Percentiles rank a stretch among this genome's conserved stretches.
phyloP scores from a whole-genome alignment of 2,329 filamentous ascomycete genomes.

The Aspergillus sp. region DNA sequence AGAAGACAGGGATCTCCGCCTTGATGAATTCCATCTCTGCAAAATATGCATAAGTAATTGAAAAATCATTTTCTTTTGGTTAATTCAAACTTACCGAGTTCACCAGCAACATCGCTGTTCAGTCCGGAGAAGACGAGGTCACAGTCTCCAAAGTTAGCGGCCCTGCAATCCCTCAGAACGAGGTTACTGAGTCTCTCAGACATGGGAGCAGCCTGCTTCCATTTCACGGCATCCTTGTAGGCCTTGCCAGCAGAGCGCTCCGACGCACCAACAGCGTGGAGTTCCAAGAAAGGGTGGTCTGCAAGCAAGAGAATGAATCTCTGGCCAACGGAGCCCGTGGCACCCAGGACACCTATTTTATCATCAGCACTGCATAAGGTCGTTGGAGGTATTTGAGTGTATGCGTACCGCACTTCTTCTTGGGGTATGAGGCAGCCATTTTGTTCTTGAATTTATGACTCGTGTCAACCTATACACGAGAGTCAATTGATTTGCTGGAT shows the following conservation, averaged over 20 bases:
- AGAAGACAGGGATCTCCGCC: conserved; percentile 86
- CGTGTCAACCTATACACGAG: neutral
- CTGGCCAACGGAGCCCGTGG: conserved; percentile 91
- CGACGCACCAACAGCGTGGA: conserved; percentile 87
- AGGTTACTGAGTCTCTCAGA: conserved; percentile 69
- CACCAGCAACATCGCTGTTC: conserved; percentile 86
- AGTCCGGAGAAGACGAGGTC: conserved; percentile 91
- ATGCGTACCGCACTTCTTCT: conserved; percentile 37
- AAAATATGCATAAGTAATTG: conserved; percentile 3
- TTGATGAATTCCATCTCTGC: conserved; percentile 86
- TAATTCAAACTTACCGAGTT: conserved; percentile 65
- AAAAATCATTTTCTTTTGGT: neutral
- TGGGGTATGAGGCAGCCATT: conserved; percentile 28
- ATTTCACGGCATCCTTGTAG: conserved; percentile 88
- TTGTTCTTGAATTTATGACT: neutral
- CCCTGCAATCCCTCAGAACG: conserved; percentile 77
- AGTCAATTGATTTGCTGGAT: neutral
- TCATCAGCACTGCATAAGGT: conserved; percentile 11
- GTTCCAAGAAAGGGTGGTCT: conserved; percentile 77
- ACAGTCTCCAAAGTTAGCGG: conserved; percentile 80
- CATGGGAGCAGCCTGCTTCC: conserved; percentile 90
- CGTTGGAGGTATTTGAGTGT: neutral
- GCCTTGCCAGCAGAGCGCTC: conserved; percentile 85
- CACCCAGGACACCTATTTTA: conserved; percentile 68
- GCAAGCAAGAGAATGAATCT: conserved; percentile 90